Evolutionary conservation across 2,329 filamentous ascomycete species (phyloP), one percentile per base, ranked within the genome.

Genomic region (Aureobasidium melanogenum): DNA sequence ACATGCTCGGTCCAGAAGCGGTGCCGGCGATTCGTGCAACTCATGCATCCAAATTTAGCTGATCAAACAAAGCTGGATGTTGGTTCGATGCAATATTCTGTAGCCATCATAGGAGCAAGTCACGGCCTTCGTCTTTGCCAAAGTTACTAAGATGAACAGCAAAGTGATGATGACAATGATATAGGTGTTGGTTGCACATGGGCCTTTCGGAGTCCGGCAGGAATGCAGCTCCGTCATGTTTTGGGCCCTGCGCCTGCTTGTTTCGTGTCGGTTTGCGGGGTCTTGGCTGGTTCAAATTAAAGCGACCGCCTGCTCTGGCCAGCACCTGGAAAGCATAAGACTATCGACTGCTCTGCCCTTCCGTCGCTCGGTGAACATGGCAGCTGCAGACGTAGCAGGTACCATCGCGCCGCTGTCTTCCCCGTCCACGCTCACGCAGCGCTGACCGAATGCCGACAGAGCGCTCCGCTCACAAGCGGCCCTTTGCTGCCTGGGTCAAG

Each of bases 401-500:
- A 57, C 52, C 34, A 26, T 19, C 6, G 50, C 51, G 22, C 48
- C 22, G 17, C 30, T 14, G 30, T 36, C 10, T 17, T 32, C 6
- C 10, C 19, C 28, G 10, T 6, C 17, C 15, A 22, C 34, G 55
- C 43, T 19, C 43, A 2, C 32, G 14, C 43, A 38, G 43, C 55
- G 41, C 55, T 58, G 43, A 58, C 30, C 12, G 19, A 30, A 58
- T 58, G 55, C 34, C 75, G 64, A 67, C 75, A 91, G 88, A 91
- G 73, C 84, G 85, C 67, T 80, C 86, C 70, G 83, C 83, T 68
- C 88, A 91, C 66, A 87, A 91, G 68, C 86, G 89, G 65, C 93
- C 92, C 26, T 97, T 97, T 72, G 84, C 92, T 50, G 89, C 87
- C 67, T 95, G 93, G 88, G 91, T 99, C 80, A 96, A 92, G 80